Evolutionary conservation across 2,329 filamentous ascomycete species (phyloP).

Genomic region (Colletotrichum zoysiae): DNA sequence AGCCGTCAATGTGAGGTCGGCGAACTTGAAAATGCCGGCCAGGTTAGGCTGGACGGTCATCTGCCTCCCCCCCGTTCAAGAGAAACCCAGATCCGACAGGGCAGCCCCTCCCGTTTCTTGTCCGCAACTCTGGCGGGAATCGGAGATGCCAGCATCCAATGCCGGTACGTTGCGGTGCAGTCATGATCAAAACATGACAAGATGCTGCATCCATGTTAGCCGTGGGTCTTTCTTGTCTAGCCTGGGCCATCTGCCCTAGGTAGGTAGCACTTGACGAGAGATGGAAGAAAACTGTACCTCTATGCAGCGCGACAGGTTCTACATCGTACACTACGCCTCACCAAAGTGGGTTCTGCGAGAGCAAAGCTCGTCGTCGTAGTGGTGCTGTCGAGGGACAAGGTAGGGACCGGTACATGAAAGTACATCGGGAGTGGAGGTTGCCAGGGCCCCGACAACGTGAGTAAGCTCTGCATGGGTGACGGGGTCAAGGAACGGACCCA

Average conservation of each 20-base stretch:
- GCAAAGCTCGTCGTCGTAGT: slow-evolving; percentile 35
- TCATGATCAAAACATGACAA: slow-evolving; percentile 38
- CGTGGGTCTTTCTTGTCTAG: slow-evolving; percentile 28
- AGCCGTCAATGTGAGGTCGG: slow-evolving; percentile 34
- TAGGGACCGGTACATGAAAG: slow-evolving; percentile 33
- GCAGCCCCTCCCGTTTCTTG: slow-evolving; percentile 15
- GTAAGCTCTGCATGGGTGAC: slow-evolving; percentile 41
- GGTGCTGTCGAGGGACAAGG: slow-evolving; percentile 38
- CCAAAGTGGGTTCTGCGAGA: slow-evolving; percentile 26
- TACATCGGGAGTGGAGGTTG: slow-evolving; percentile 38
- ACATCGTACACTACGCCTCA: slow-evolving; percentile 7
- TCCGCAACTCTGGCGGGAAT: slow-evolving; percentile 24
- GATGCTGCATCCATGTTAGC: slow-evolving; percentile 25
- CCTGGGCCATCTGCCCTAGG: background rate
- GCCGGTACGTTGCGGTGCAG: background rate
- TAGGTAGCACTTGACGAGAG: slow-evolving; percentile 18
- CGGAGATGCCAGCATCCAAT: slow-evolving; percentile 24
- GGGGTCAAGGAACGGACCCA: slow-evolving; percentile 13
- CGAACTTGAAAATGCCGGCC: background rate
- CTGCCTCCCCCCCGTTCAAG: slow-evolving; percentile 20
- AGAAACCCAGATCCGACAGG: slow-evolving; percentile 18
- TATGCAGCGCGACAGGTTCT: slow-evolving; percentile 20
- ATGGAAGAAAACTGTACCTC: slow-evolving; percentile 21
- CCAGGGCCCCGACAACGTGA: slow-evolving; percentile 38
- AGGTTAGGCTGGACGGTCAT: slow-evolving; percentile 10